phyloP scores from a whole-genome alignment of 2,329 filamentous ascomycete species.

The Cytospora paraplurivora region DNA sequence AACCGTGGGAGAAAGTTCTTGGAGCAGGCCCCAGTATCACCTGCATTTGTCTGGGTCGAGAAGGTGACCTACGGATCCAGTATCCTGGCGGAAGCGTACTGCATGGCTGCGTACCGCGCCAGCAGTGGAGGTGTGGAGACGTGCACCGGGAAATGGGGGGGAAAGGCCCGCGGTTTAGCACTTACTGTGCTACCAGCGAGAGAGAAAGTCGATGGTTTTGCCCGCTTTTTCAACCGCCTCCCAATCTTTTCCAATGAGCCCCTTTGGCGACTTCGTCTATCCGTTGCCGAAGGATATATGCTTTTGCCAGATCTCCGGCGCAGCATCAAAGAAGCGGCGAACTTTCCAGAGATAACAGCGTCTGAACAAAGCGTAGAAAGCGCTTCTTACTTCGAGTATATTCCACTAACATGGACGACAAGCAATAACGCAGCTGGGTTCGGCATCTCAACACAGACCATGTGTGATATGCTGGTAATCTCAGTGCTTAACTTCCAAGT shows the following conservation, averaged over 20 bases:
- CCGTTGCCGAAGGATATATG: too few species aligned
- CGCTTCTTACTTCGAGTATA: background rate
- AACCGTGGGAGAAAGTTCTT: background rate
- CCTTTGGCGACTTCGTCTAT: too few species aligned
- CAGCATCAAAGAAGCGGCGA: too few species aligned
- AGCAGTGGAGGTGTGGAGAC: too few species aligned
- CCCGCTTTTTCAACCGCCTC: too few species aligned
- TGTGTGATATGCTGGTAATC: constrained; percentile 28
- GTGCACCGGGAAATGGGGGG: too few species aligned
- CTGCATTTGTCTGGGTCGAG: constrained; percentile 20
- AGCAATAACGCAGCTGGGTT: background rate
- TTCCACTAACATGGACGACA: constrained; percentile 4
- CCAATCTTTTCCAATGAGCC: too few species aligned
- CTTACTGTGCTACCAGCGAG: background rate
- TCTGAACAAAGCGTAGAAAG: too few species aligned
- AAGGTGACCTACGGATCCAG: constrained; percentile 24
- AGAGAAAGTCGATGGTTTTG: too few species aligned
- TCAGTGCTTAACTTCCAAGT: constrained; percentile 26
- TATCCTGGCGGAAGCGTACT: constrained; percentile 16
- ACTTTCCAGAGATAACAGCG: too few species aligned
- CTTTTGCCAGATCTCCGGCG: too few species aligned
- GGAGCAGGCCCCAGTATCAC: background rate
- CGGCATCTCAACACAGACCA: background rate
- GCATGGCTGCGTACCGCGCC: constrained; percentile 8
- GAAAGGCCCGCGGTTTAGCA: too few species aligned